These are phyloP conservation scores for Nicotiana attenuata DNA, from an alignment of 257 asterid species.

Conservation along the genomic window DNA sequence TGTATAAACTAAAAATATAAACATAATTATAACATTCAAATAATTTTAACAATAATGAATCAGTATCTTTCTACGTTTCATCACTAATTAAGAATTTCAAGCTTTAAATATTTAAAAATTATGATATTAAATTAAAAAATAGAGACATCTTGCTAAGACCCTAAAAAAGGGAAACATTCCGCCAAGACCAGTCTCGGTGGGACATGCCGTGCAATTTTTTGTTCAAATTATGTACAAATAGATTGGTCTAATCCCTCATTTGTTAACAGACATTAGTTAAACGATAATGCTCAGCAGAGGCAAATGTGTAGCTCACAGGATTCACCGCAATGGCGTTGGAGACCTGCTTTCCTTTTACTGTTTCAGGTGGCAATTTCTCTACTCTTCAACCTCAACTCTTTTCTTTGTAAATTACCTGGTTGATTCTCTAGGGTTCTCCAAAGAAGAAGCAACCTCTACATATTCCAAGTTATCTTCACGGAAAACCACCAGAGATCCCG, in stretches of 20 bases:
- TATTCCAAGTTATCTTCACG: neutral
- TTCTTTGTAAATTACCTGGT: constrained; percentile 2
- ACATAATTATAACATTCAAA: too few relatives aligned
- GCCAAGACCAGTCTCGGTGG: neutral
- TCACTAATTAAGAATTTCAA: too few relatives aligned
- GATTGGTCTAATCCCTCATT: too few relatives aligned
- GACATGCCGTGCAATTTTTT: too few relatives aligned
- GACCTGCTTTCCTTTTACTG: neutral
- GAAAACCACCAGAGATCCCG: neutral
- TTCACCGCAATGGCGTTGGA: neutral
- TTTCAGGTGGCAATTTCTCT: neutral
- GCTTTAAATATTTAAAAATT: too few relatives aligned
- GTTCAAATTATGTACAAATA: neutral
- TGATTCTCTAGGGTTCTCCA: constrained; percentile 16
- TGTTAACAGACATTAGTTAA: neutral
- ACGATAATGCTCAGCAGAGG: neutral
- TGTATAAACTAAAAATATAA: too few relatives aligned
- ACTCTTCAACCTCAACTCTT: neutral
- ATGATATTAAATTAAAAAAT: too few relatives aligned
- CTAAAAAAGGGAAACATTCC: neutral
- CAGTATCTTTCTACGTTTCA: too few relatives aligned
- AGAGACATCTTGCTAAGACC: neutral
- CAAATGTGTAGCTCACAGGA: neutral
- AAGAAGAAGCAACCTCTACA: neutral
- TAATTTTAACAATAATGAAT: too few relatives aligned